Percentiles rank a stretch among this genome's conserved stretches.
Conservation (phyloP, 495 filamentous ascomycete genomes). For the Tricharina praecox region DNA sequence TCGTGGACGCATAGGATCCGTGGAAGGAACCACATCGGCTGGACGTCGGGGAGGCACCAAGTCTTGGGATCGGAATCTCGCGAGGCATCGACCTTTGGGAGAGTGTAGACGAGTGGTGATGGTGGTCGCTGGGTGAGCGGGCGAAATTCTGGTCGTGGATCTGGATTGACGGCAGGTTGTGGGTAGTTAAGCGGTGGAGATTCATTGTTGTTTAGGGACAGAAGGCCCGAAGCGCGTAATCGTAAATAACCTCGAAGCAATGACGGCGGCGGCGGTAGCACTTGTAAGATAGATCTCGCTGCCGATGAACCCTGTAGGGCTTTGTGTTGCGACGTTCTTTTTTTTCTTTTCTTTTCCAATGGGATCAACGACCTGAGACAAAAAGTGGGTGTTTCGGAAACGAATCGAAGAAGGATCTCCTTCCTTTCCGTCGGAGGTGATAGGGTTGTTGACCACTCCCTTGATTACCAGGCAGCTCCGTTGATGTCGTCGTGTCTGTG, state of each 20-base stretch:
- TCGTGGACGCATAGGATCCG: conserved; percentile 3
- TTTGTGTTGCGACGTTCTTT: too few relatives aligned
- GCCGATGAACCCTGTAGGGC: conserved; percentile 2
- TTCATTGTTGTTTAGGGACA: conserved; percentile 16
- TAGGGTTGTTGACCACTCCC: too few relatives aligned
- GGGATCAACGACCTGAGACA: conserved; percentile 6
- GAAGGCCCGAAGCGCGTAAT: not conserved
- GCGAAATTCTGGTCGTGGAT: conserved; percentile 22
- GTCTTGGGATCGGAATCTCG: conserved; percentile 23
- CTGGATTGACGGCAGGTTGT: conserved; percentile 25
- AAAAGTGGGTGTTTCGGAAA: too few relatives aligned
- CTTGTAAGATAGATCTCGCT: conserved; percentile 2
- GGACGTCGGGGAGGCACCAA: conserved; percentile 21
- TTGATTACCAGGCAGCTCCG: too few relatives aligned
- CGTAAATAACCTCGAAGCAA: conserved; percentile 2
- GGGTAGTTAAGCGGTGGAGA: conserved; percentile 23
- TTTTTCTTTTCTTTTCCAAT: too few relatives aligned
- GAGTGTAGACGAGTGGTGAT: conserved; percentile 14
- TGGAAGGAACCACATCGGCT: conserved; percentile 20
- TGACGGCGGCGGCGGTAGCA: conserved; percentile 2
- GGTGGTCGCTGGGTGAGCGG: conserved; percentile 20
- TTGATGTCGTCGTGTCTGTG: too few relatives aligned
- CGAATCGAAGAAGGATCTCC: too few relatives aligned
- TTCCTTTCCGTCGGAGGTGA: too few relatives aligned
- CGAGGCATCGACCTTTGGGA: conserved; percentile 25